Evolutionary conservation across 2,329 filamentous ascomycete species (phyloP), one percentile per base, ranked within the genome.

Genomic region (Trichoderma harzianum): DNA sequence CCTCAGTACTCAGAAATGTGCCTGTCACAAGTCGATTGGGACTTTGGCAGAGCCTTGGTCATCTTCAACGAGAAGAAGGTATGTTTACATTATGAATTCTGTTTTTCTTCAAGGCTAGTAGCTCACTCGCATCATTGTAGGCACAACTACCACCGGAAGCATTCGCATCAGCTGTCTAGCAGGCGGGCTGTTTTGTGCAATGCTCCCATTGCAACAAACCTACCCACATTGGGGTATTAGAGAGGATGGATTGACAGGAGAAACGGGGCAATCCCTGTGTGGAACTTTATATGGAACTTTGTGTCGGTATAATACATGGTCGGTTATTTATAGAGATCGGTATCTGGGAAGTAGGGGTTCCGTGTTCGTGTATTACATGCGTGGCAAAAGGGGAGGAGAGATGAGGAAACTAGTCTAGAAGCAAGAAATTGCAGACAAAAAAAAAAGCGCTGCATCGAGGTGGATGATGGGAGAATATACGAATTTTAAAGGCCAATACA

Each of bases 1-100:
- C 82, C 90, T 11, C 86, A 92, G 72, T 97, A 92, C 79, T 92
- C 94, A 1, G 88, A 91, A 75, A 88, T 97, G 85, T 98, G 95
- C 77, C 85, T 98, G 18, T 86, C 89, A 3, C 90, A 94, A 72
- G 93, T 91, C 71, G 88, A 87, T 47, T 98, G 94, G 94, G 89
- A 97, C 79, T 89, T 95, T 63, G 88, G 92, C 47, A 87, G 88
- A 75, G 95, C 95, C 2, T 83, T 95, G 75, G 84, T 87, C 69
- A 89, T 93, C 36, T 98, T 97, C 78, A 88, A 91, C 74, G 88
- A 91, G 75, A 90, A 93, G 71, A 94, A 91, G 85, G 93, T 92
- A 84, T 79, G 85, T 76, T 32, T 57, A 32, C 6, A 47, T 58
- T 28, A 16, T 57, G 1, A 14, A 32, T 2, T 10, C 18, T 30